Evolutionary conservation across 2,329 filamentous ascomycete species (phyloP), one percentile per base, ranked within the genome.

Genomic region (Diaporthe nobilis): DNA sequence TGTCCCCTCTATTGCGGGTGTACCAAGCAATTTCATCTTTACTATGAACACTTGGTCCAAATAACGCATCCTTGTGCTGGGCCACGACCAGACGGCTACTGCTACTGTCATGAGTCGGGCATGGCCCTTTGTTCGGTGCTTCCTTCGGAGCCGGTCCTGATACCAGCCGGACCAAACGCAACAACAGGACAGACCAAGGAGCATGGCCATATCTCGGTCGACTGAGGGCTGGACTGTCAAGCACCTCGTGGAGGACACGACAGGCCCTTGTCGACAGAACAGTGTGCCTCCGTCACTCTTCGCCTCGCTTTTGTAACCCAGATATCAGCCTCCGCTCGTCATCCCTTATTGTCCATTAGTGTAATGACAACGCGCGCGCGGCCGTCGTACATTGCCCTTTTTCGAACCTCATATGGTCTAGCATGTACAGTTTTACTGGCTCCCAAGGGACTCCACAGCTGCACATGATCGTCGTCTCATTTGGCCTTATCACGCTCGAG

Each of bases 11-110:
- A 12, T 67, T 70, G 65, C n/a, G 42, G 65, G 10, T 39, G 25
- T 22, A 70, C 65, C 65, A 70, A 70, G 65, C 65, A 53, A 55
- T 70, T 70, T 70, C 65, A 39, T 55, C 65, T 70, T n/a, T 53
- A 70, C 34, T 47, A 55, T 31, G 49, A 70, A 70, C 31, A 20
- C n/a, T 55, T 55, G 65, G 49, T 55, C 65, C 47, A 70, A 68
- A 39, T 22, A 42, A 55, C 65, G 65, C 22, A 51, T 42, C 65
- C 47, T 42, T 55, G 65, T 15, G 65, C 31, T 55, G 65, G 49
- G 34, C 34, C 65, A 70, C 15, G 49, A 42, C 65, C 65, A 70
- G 65, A 70, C 49, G 49, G 65, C 34, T 25, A 22, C 34, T 53
- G 47, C 28, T 55, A 55, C 65, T 70, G 17, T 31, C 65, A 70